Evolutionary conservation across 2,329 filamentous ascomycete genomes (phyloP).

Genomic region (Ploettnerulaceae sp.): DNA sequence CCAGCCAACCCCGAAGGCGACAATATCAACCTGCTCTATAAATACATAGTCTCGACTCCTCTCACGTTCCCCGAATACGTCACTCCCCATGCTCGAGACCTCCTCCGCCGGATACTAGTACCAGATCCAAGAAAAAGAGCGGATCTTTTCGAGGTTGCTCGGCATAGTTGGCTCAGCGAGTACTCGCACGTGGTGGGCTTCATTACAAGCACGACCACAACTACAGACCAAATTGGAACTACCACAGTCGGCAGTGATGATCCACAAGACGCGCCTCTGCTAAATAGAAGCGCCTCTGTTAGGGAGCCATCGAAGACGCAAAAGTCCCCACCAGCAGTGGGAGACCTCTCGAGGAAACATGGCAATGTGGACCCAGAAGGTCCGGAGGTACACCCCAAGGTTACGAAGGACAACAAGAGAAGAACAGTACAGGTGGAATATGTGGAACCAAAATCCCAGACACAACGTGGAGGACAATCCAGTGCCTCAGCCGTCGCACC

Average conservation of each 20-base stretch:
- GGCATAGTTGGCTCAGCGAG: conserved; percentile 96
- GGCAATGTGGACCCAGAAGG: conserved; percentile 67
- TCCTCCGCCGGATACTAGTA: conserved; percentile 87
- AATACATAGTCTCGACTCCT: conserved; percentile 96
- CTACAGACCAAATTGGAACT: conserved; percentile 77
- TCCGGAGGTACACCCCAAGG: conserved; percentile 59
- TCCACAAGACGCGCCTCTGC: conserved; percentile 50
- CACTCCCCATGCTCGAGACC: conserved; percentile 89
- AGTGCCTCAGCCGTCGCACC: conserved; percentile 32
- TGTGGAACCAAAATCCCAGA: conserved; percentile 84
- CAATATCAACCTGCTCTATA: conserved; percentile 98
- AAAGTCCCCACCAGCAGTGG: conserved; percentile 48
- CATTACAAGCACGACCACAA: conserved; percentile 93
- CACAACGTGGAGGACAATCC: conserved; percentile 54
- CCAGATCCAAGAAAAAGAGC: conserved; percentile 92
- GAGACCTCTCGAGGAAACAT: conserved; percentile 67
- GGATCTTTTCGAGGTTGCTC: conserved; percentile 92
- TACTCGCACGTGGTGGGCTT: conserved; percentile 96
- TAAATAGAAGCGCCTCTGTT: conserved; percentile 87
- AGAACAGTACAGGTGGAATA: conserved; percentile 97
- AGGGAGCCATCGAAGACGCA: conserved; percentile 73
- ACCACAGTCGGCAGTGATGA: conserved; percentile 61
- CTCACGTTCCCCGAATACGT: conserved; percentile 99
- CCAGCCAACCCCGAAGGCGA: conserved; percentile 97
- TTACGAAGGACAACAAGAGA: conserved; percentile 76